phyloP scores from a whole-genome alignment of 768 basidiomycete genomes.

The Phylloporus arenicola region DNA sequence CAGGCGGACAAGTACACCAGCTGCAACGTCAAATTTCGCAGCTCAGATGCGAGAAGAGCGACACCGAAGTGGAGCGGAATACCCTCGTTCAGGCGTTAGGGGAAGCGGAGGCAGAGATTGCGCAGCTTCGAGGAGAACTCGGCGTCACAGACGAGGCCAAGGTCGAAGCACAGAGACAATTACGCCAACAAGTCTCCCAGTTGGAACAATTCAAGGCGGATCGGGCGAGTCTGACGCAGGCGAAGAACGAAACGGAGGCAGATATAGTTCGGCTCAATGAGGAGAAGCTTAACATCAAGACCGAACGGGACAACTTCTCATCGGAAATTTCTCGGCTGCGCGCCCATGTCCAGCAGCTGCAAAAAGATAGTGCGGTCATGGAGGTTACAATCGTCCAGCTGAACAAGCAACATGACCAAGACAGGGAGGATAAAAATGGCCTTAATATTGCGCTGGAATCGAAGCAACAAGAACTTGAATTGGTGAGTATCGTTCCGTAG shows the following conservation, averaged over 20 bases:
- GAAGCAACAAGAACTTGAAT: slow-evolving; percentile 90
- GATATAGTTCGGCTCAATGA: slow-evolving; percentile 37
- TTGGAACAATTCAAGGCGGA: slow-evolving; percentile 48
- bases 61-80: too few species aligned
- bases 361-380: slow-evolving; percentile 79
- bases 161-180: slow-evolving; percentile 19
- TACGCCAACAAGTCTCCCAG: slow-evolving; percentile 7
- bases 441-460: slow-evolving; percentile 89
- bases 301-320: slow-evolving; percentile 25
- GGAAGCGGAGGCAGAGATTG: too few species aligned
- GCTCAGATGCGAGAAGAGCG: too few species aligned
- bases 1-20: too few species aligned
- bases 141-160: too few species aligned
- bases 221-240: slow-evolving; percentile 30
- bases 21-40: too few species aligned
- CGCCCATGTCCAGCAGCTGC: slow-evolving; percentile 60
- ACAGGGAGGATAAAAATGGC: slow-evolving; percentile 75
- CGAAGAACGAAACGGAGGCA: slow-evolving; percentile 30
- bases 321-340: slow-evolving; percentile 58
- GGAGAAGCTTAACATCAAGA: slow-evolving; percentile 55
- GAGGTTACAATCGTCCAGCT: slow-evolving; percentile 76
- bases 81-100: too few species aligned
- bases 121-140: too few species aligned
- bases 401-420: slow-evolving; percentile 56
- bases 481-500: slow-evolving; percentile 47